Conservation (phyloP, 1,284 basidiomycete species). For the Macrocystidia cucumis region DNA sequence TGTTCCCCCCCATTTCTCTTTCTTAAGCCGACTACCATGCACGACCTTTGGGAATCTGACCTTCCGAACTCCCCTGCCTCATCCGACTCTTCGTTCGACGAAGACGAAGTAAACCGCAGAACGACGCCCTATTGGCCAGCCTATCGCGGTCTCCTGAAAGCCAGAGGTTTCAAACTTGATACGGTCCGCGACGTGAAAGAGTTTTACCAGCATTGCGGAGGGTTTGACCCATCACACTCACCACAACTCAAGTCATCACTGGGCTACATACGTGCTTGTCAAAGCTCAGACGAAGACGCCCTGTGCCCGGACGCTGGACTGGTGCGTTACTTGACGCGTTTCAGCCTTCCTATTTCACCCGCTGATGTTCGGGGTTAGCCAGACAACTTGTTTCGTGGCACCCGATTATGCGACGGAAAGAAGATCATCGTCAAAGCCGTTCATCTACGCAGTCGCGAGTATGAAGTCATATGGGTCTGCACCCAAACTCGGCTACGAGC, state of each 20-base stretch:
- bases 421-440: slow-evolving; percentile 65
- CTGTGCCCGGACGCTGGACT: slow-evolving; percentile 64
- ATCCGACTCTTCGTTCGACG: slow-evolving; percentile 45
- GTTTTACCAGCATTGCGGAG: slow-evolving; percentile 36
- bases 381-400: slow-evolving; percentile 64
- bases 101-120: slow-evolving; percentile 54
- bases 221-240: slow-evolving; percentile 14
- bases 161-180: slow-evolving; percentile 54
- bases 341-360: slow-evolving; percentile 4
- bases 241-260: slow-evolving; percentile 10
- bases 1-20: slow-evolving; percentile 5
- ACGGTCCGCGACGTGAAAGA: slow-evolving; percentile 57
- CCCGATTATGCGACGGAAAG: slow-evolving; percentile 36
- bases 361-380: slow-evolving; percentile 31
- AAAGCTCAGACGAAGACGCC: slow-evolving; percentile 39
- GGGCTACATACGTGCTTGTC: slow-evolving; percentile 26
- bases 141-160: slow-evolving; percentile 40
- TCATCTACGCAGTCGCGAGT: slow-evolving; percentile 52
- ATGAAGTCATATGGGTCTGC: slow-evolving; percentile 46
- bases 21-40: slow-evolving; percentile 11
- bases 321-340: slow-evolving; percentile 30
- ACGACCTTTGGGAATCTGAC: slow-evolving; percentile 16
- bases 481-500: slow-evolving; percentile 41
- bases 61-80: slow-evolving; percentile 28
- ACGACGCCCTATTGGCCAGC: slow-evolving; percentile 52